Evolutionary conservation across 768 basidiomycete genomes (phyloP).

Genomic region (Termitomyces sp.): DNA sequence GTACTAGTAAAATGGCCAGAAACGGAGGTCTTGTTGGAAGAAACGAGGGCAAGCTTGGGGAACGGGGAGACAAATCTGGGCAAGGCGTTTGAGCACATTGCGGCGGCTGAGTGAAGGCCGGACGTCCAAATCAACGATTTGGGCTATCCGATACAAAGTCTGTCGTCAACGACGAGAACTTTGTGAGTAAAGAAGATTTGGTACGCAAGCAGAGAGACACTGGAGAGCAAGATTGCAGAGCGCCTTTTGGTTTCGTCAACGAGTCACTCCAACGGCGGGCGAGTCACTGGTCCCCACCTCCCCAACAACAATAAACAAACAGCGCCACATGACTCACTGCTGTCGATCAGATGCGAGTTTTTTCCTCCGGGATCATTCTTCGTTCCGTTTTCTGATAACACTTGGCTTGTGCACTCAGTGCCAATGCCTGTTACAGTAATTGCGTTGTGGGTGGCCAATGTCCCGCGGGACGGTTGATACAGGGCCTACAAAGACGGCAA

Average conservation of each 20-base stretch:
- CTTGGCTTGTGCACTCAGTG: neutral
- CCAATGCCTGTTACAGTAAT: neutral
- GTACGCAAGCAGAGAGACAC: neutral
- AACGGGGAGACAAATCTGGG: slow-evolving; percentile 20
- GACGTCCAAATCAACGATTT: slow-evolving; percentile 37
- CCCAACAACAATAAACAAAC: slow-evolving; percentile 15
- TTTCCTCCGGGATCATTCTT: neutral
- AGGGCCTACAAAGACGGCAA: neutral
- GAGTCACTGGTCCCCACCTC: slow-evolving; percentile 15
- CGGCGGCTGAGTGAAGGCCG: slow-evolving; percentile 23
- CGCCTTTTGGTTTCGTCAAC: slow-evolving; percentile 4
- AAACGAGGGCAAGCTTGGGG: slow-evolving; percentile 15
- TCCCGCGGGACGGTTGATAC: neutral
- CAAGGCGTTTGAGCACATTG: slow-evolving; percentile 31
- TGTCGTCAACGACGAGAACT: slow-evolving; percentile 26
- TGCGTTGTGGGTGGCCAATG: neutral
- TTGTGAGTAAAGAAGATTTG: slow-evolving; percentile 9
- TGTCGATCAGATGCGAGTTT: neutral
- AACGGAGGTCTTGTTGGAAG: slow-evolving; percentile 12
- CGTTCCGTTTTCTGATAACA: neutral
- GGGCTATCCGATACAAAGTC: slow-evolving; percentile 37
- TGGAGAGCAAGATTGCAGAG: neutral
- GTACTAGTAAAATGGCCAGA: slow-evolving; percentile 10
- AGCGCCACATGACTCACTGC: slow-evolving; percentile 20
- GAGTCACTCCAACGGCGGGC: slow-evolving; percentile 14